A percentile compares a stretch with the other conserved stretches of the same genome.
Evolutionary conservation across 176 grass and related monocot genomes (phyloP).

Genomic region (Canna indica): DNA sequence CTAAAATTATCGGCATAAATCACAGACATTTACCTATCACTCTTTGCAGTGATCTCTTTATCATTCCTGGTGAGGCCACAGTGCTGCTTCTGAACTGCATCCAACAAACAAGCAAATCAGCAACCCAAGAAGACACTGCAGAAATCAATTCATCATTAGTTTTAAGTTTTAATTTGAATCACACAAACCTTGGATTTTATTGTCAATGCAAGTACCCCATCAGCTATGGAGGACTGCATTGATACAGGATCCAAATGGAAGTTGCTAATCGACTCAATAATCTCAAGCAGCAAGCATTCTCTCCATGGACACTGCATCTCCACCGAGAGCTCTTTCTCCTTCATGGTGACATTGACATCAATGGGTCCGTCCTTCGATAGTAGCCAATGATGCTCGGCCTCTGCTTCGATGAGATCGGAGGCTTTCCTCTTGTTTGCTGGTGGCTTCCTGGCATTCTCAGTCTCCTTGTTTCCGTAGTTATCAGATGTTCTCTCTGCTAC

Average conservation of each 20-base stretch:
- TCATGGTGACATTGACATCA: conserved; percentile 49
- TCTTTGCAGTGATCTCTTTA: conserved; percentile 7
- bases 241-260: conserved; percentile 60
- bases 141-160: not conserved
- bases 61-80: conserved; percentile 13
- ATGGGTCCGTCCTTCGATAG: conserved; percentile 28
- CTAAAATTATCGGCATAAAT: not conserved
- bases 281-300: conserved; percentile 47
- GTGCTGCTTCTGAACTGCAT: not conserved
- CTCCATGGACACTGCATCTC: conserved; percentile 67
- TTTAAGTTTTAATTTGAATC: too few relatives aligned
- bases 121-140: not conserved
- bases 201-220: conserved; percentile 36
- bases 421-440: conserved; percentile 22
- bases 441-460: conserved; percentile 23
- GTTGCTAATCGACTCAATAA: conserved; percentile 54
- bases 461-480: conserved; percentile 25
- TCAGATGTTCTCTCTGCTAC: conserved; percentile 38
- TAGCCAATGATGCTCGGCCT: conserved; percentile 24
- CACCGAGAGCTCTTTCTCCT: conserved; percentile 39
- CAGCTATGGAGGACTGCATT: conserved; percentile 44
- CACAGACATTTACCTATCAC: conserved; percentile 4
- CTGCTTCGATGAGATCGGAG: conserved; percentile 8
- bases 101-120: not conserved
- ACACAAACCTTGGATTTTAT: conserved; percentile 25